Evolutionary conservation across 1,139 yeast genomes (phyloP), one percentile per base, ranked within the genome.

Genomic region (Magnusiomyces paraingens): DNA sequence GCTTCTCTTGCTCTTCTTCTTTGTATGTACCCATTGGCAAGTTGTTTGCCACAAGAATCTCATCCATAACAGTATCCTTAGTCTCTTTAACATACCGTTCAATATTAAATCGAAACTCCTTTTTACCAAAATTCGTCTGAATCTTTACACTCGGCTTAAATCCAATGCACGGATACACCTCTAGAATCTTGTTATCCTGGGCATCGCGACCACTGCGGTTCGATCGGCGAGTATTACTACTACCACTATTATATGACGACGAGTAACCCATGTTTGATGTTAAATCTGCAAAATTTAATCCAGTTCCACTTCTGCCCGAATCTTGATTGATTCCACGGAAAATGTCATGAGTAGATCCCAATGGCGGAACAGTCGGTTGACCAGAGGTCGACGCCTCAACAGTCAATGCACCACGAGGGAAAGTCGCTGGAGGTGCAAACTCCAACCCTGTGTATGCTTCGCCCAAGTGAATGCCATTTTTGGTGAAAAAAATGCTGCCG

Each of bases 391-490:
- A 26, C 32, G 32, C 32, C 32, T 26, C 32, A 26, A 26, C 32
- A 26, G 32, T 8, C 32, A 8, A 26, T 26, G 32, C 32, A 8
- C 32, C 32, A 26, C 8, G 32, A 4, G 32, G 32, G 32, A 26
- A 26, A 8, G 32, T 26, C 32, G 32, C 32, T 8, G 32, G 32
- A 8, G 32, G 15, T 14, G 46, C 18, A 26, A 21, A 21, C 41
- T 21, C 41, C 15, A 26, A 17, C 29, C 46, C 20, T 10, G 67
- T 64, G 58, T 80, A 81, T 1, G 84, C 83, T 41, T 73, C 70
- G 0, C 84, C 84, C 49, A 82, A 63, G 48, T 69, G 70, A 5
- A 86, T 77, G 2, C 97, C 97, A 68, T 91, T 90, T 67, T 87
- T 83, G 0, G 97, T 90, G 59, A 82, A 81, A 62, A 90, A 91